Evolutionary conservation across 495 filamentous ascomycete genomes (phyloP).

Genomic region (Annulohypoxylon nitens): DNA sequence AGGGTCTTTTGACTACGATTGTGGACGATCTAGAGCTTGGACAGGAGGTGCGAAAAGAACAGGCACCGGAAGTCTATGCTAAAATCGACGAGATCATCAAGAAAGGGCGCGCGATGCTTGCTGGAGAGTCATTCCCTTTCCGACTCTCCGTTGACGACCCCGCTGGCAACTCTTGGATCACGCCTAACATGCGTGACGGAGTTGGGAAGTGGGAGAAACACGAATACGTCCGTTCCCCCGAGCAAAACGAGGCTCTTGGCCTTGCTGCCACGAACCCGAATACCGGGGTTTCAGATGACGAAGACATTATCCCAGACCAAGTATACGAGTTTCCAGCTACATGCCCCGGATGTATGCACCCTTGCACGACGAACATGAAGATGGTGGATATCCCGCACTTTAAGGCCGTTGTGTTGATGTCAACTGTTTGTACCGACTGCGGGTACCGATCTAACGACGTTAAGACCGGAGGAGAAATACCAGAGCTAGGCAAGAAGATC

Average conservation of each 20-base stretch:
- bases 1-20: slow-evolving; percentile 84
- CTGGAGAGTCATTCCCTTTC: slow-evolving; percentile 85
- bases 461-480: slow-evolving; percentile 94
- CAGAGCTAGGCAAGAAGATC: slow-evolving; percentile 86
- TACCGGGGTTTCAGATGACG: slow-evolving; percentile 61
- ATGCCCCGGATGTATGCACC: slow-evolving; percentile 89
- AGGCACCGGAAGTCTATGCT: slow-evolving; percentile 78
- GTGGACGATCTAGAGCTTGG: slow-evolving; percentile 79
- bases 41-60: slow-evolving; percentile 78
- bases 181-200: slow-evolving; percentile 79
- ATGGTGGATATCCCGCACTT: slow-evolving; percentile 97
- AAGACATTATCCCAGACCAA: slow-evolving; percentile 87
- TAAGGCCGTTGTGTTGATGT: slow-evolving; percentile 93
- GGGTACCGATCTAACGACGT: slow-evolving; percentile 96
- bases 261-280: slow-evolving; percentile 61
- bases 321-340: slow-evolving; percentile 90
- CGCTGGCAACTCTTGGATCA: slow-evolving; percentile 97
- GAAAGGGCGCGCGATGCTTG: slow-evolving; percentile 78
- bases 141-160: slow-evolving; percentile 87
- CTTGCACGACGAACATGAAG: slow-evolving; percentile 90
- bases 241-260: slow-evolving; percentile 86
- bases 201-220: slow-evolving; percentile 84
- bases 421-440: slow-evolving; percentile 87
- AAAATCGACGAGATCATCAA: slow-evolving; percentile 80
- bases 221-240: slow-evolving; percentile 83